Percentiles rank a stretch among this genome's conserved stretches.
Conservation (phyloP, 2,329 filamentous ascomycete genomes). For the Claviceps sp. region DNA sequence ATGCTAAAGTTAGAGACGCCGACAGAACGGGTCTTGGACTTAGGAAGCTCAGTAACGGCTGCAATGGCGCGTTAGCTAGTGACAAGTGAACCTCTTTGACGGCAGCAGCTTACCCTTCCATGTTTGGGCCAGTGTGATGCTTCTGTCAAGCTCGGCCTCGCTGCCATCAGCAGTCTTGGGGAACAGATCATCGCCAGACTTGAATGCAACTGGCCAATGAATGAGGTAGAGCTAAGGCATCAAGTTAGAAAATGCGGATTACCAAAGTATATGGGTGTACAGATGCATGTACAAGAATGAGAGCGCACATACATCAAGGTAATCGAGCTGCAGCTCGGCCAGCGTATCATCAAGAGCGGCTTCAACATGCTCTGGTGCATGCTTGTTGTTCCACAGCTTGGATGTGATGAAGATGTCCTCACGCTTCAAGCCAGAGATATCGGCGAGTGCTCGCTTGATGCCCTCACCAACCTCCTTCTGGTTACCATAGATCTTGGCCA, state of each 20-base stretch:
- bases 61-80: background rate
- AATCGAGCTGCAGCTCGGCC: constrained; percentile 40
- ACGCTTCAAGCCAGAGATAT: constrained; percentile 38
- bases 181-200: constrained; percentile 27
- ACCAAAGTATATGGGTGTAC: background rate
- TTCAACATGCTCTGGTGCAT: constrained; percentile 45
- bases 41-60: constrained; percentile 42
- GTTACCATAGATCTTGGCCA: constrained; percentile 48
- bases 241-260: background rate
- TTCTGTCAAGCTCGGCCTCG: constrained; percentile 29
- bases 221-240: constrained; percentile 39
- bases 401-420: constrained; percentile 50
- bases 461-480: constrained; percentile 45
- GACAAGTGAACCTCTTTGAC: background rate
- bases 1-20: constrained; percentile 64
- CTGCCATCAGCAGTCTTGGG: constrained; percentile 24
- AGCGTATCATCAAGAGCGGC: constrained; percentile 42
- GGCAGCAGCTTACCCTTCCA: constrained; percentile 25
- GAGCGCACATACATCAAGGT: constrained; percentile 32
- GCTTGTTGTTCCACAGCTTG: constrained; percentile 50
- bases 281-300: background rate
- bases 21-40: constrained; percentile 49
- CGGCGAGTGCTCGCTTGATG: constrained; percentile 31
- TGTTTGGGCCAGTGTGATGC: constrained; percentile 27
- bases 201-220: constrained; percentile 45